Percentiles rank a stretch among this genome's conserved stretches.
phyloP scores from a whole-genome alignment of 768 basidiomycete species.

The Zangia roseola region DNA sequence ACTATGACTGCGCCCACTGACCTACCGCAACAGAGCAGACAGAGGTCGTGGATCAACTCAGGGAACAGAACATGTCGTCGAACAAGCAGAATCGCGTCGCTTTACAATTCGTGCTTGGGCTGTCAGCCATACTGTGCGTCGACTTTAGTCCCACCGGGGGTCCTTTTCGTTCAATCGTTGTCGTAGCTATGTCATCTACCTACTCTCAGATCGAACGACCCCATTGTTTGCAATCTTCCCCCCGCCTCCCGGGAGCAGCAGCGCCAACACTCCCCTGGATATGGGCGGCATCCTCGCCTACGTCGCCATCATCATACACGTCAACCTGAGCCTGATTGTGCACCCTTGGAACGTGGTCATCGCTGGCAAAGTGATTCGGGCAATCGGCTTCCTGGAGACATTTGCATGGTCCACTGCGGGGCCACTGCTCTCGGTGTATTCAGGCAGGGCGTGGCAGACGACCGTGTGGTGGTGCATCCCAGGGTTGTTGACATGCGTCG shows the following conservation, averaged over 20 bases:
- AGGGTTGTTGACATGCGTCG: constrained; percentile 40
- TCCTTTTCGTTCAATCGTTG: neutral
- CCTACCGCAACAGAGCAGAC: constrained; percentile 52
- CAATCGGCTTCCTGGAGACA: constrained; percentile 30
- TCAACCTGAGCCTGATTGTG: constrained; percentile 46
- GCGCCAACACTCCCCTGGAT: constrained; percentile 37
- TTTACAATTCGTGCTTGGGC: constrained; percentile 40
- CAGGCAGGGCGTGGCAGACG: constrained; percentile 51
- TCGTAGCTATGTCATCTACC: constrained; percentile 48
- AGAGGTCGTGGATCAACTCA: constrained; percentile 50
- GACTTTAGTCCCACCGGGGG: too few relatives aligned
- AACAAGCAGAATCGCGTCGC: constrained; percentile 41
- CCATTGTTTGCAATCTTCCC: constrained; percentile 49
- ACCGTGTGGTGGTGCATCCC: constrained; percentile 54
- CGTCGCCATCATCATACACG: constrained; percentile 49
- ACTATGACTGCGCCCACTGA: neutral
- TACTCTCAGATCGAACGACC: constrained; percentile 43
- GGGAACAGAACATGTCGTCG: constrained; percentile 40
- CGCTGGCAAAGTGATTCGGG: constrained; percentile 25
- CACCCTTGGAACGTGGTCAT: constrained; percentile 36
- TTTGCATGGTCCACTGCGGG: constrained; percentile 46
- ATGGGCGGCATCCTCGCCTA: constrained; percentile 45
- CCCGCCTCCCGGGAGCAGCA: constrained; percentile 10
- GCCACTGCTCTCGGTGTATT: constrained; percentile 48
- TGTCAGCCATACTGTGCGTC: constrained; percentile 49